Evolutionary conservation across 2,329 filamentous ascomycete genomes (phyloP).

Genomic region (Dactylonectria macrodidyma): DNA sequence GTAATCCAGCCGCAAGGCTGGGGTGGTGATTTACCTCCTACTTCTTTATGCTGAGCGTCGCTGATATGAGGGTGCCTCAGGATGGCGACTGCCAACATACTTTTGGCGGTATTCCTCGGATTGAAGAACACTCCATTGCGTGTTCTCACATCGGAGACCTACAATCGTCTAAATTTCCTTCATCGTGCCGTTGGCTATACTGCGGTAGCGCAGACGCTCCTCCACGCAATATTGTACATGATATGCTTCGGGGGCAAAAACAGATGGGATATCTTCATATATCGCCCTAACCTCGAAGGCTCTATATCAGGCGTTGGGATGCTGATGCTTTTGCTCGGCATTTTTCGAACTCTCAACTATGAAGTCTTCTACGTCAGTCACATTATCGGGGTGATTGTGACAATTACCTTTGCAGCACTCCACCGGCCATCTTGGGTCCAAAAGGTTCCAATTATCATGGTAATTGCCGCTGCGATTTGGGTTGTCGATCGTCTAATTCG

Average conservation of each 20-base stretch:
- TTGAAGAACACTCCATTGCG: slow-evolving; percentile 65
- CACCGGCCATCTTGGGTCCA: slow-evolving; percentile 60
- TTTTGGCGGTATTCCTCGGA: slow-evolving; percentile 60
- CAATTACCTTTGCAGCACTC: slow-evolving; percentile 57
- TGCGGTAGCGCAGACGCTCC: slow-evolving; percentile 51
- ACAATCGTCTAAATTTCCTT: slow-evolving; percentile 63
- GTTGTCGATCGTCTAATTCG: slow-evolving; percentile 60
- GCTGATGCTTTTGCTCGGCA: slow-evolving; percentile 54
- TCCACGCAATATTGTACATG: slow-evolving; percentile 56
- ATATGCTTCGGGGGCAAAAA: slow-evolving; percentile 45
- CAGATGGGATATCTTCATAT: slow-evolving; percentile 12
- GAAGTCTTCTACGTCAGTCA: slow-evolving; percentile 64
- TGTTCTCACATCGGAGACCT: slow-evolving; percentile 47
- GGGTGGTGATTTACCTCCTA: too few species aligned
- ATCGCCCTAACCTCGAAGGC: slow-evolving; percentile 23
- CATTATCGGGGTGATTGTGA: slow-evolving; percentile 58
- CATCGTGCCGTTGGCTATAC: slow-evolving; percentile 63
- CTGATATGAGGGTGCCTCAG: slow-evolving; percentile 45
- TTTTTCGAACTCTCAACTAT: slow-evolving; percentile 56
- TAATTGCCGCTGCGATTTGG: slow-evolving; percentile 59
- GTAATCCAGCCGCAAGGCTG: too few species aligned
- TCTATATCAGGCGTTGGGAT: slow-evolving; percentile 53
- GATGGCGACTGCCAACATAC: slow-evolving; percentile 60
- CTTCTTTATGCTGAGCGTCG: too few species aligned
- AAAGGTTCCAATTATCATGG: slow-evolving; percentile 54